These are phyloP conservation scores for Rhizophagus sp. DNA, from an alignment of 192 early-diverging fungal genomes.

Conservation along the genomic window DNA sequence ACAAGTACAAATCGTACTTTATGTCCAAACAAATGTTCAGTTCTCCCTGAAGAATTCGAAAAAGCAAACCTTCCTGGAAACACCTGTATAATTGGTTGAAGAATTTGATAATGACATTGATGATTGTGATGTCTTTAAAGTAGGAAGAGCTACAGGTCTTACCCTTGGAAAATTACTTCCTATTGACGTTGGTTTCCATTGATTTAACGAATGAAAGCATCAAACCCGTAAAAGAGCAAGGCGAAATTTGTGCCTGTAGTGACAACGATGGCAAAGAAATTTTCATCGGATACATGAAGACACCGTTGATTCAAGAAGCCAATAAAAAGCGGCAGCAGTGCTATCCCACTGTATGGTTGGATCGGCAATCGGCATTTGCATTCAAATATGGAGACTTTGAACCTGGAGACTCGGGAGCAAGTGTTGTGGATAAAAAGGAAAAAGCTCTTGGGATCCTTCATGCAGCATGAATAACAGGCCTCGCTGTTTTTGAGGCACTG, in stretches of 20 bases:
- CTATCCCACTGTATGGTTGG: no score
- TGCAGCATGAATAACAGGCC: no score
- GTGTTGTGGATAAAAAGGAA: no score
- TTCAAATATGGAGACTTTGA: no score
- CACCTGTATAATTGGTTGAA: neutral
- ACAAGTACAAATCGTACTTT: neutral
- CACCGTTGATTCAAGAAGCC: neutral
- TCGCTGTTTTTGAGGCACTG: no score
- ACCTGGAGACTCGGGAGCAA: no score
- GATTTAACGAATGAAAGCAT: slow-evolving; percentile 1
- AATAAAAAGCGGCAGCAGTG: no score
- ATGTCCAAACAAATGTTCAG: slow-evolving; percentile 6
- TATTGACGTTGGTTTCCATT: neutral
- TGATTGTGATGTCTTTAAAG: neutral
- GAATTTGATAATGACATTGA: no score
- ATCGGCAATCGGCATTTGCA: no score
- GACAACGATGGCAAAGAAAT: neutral
- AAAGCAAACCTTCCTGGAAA: slow-evolving; percentile 3
- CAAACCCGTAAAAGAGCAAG: neutral
- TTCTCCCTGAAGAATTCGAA: neutral
- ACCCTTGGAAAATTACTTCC: neutral
- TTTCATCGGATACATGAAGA: neutral
- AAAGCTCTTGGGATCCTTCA: no score
- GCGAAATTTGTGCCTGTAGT: neutral
- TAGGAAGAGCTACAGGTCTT: neutral